Evolutionary conservation across 495 filamentous ascomycete genomes (phyloP).

Genomic region (Trypethelium eluteriae): DNA sequence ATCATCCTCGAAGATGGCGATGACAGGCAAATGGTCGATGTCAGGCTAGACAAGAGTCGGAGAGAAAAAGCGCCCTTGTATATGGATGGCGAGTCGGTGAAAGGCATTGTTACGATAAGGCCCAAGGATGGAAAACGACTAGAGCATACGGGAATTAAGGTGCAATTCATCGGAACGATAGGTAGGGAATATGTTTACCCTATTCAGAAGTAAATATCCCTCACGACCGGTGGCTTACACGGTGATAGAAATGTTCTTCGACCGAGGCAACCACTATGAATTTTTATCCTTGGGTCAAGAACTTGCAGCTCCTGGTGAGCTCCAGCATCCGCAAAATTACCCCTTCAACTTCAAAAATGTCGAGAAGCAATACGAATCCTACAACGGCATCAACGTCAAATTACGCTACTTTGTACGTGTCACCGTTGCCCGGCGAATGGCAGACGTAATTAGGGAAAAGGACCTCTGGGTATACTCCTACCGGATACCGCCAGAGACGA

Average conservation of each 20-base stretch:
- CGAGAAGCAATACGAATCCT: conserved; percentile 99
- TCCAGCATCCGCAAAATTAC: conserved; percentile 97
- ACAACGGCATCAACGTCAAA: conserved; percentile 99
- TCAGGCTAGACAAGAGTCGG: conserved; percentile 95
- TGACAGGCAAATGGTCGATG: conserved; percentile 88
- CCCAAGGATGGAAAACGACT: conserved; percentile 97
- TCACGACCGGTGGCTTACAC: neutral
- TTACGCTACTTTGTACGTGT: conserved; percentile 97
- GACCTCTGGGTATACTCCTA: conserved; percentile 99
- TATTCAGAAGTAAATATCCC: no score
- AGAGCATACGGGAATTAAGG: conserved; percentile 98
- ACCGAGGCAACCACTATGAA: conserved; percentile 77
- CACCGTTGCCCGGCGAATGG: conserved; percentile 92
- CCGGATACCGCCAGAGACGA: conserved; percentile 95
- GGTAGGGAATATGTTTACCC: conserved; percentile 44
- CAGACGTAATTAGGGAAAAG: conserved; percentile 96
- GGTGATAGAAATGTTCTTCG: conserved; percentile 8
- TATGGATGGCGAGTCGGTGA: conserved; percentile 97
- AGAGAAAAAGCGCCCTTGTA: conserved; percentile 95
- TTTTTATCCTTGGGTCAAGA: conserved; percentile 95
- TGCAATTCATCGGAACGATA: conserved; percentile 99
- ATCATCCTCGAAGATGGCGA: conserved; percentile 92
- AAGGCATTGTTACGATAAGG: conserved; percentile 85
- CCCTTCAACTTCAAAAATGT: conserved; percentile 99
- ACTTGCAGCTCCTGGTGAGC: conserved; percentile 88